Conservation (phyloP, 371 early-diverging fungal species). For the Mucor saturninus region DNA sequence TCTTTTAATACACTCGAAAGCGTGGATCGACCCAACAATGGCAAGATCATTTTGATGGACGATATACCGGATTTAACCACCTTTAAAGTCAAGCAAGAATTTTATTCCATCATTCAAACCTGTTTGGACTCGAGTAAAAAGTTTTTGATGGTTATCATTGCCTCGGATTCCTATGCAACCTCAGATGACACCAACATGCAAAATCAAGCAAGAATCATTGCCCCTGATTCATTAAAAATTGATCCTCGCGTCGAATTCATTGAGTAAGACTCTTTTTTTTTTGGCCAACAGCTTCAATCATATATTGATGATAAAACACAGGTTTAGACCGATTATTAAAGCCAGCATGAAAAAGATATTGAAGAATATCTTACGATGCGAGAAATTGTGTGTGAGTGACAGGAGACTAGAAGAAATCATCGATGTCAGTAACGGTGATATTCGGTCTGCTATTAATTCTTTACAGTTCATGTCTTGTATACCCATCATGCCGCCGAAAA, state of each 20-base stretch:
- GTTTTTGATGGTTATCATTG: constrained; percentile 34
- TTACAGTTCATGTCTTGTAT: constrained; percentile 31
- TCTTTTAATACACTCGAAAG: constrained; percentile 5
- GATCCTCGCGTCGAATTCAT: constrained; percentile 10
- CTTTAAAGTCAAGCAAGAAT: constrained; percentile 17
- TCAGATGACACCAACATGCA: background rate
- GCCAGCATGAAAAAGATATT: constrained; percentile 21
- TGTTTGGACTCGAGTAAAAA: constrained; percentile 3
- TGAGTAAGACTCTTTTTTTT: constrained; percentile 2
- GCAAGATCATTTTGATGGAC: constrained; percentile 46
- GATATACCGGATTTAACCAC: constrained; percentile 48
- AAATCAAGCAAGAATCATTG: constrained; percentile 8
- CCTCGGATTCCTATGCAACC: constrained; percentile 25
- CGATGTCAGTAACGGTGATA: constrained; percentile 40
- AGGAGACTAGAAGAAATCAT: constrained; percentile 20
- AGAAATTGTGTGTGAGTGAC: constrained; percentile 7
- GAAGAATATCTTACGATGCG: constrained; percentile 11
- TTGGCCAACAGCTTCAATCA: background rate
- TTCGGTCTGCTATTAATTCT: constrained; percentile 45
- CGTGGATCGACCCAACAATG: constrained; percentile 5
- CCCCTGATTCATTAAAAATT: constrained; percentile 13
- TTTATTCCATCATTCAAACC: constrained; percentile 25
- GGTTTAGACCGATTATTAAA: constrained; percentile 35
- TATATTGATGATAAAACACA: constrained; percentile 6
- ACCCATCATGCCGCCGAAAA: background rate